Evolutionary conservation across 345 rosid genomes (phyloP), one percentile per base, ranked within the genome.

Genomic region (Brassica incana): DNA sequence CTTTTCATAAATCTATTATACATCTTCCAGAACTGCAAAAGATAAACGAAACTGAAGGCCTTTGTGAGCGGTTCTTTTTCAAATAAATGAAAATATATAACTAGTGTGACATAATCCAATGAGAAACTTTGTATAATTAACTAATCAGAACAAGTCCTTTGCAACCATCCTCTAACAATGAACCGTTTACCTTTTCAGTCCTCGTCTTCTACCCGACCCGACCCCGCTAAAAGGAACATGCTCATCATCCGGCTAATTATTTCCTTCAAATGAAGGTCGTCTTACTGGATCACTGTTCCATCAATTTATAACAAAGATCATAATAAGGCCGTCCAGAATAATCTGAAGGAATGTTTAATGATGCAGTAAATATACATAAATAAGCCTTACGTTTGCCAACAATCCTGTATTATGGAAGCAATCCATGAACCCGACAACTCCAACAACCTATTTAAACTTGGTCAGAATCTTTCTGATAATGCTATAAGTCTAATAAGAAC

Each of bases 391-490:
- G 91, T 92, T 78, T 67, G 82, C 97, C 97, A 92, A 75, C 97
- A 95, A 66, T 91, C 97, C 0, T 63, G 73, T 65, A 95, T 91
- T 11, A 95, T 74, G 10, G 97, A 88, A 67, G 91, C 86, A 58
- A 92, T 52, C 94, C 93, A 91, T 91, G 88, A 95, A 95, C 35
- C 99, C 97, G 1, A 91, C 97, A 8, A 86, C 86, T 84, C 94
- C 99, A 52, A 87, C 95, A 12, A 92, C 89, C 97, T 93, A 65
- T 1, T 54, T n/a, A 48, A 48, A 43, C 50, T 43, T 2, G 12
- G 2, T 43, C 9, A 50, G 2, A 14, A 72, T 36, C 25, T 54
- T 56, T 18, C 38, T 40, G 29, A 14, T 72, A 43, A 14, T 30
- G 69, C 25, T 2, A 3, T 16, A 18, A 3, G 5, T 67, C 2